Base-by-base conservation (phyloP, 192 early-diverging fungal genomes). In the Podila epicladia region DNA sequence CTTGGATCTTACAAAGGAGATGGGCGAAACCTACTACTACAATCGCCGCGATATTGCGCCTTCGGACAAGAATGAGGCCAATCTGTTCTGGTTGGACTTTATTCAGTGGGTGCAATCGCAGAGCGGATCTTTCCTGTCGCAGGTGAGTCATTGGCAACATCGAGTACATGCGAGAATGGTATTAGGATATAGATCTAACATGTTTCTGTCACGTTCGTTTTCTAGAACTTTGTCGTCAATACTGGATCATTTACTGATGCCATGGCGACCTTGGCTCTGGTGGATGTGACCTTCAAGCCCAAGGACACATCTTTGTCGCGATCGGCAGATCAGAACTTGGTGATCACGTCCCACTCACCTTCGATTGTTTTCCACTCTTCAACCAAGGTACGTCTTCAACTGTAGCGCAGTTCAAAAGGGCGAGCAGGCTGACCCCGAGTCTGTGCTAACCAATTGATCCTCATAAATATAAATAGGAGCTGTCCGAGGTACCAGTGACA, bases 51-150 rank as follows among this genome's bases (percentile, higher is more conserved):
- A 64, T 19, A 45, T 64, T 22, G 64, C n/a, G 41, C 38, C 32
- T 58, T 59, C 60, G 1, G 6, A 35, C 22, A 37, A 32, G 9
- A 38, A 58, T n/a, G 55, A 69, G 26, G 49, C 65, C 37, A 83
- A 83, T 57, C 35, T 58, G 58, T 88, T 86, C 48, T 88, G 87
- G 87, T 48, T 85, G 29, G 87, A 88, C 69, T 77, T 85, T n/a
- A 55, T 80, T 4, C 62, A 73, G 32, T 82, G 76, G 65, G 64
- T 69, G 38, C 60, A 70, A 1, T 58, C 72, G 17, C 50, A 69
- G 7, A 62, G 67, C 55, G 49, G 58, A 17, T 71, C 64, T 7
- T 87, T 87, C 66, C 67, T 87, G 50, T 83, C 86, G 5, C 68
- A 75, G 62, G 86, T 87, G 74, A 70, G 41, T 0, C 7, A 3